Evolutionary conservation across 352 stramenopile genomes (phyloP).

Genomic region (Phytopythium aichiense): DNA sequence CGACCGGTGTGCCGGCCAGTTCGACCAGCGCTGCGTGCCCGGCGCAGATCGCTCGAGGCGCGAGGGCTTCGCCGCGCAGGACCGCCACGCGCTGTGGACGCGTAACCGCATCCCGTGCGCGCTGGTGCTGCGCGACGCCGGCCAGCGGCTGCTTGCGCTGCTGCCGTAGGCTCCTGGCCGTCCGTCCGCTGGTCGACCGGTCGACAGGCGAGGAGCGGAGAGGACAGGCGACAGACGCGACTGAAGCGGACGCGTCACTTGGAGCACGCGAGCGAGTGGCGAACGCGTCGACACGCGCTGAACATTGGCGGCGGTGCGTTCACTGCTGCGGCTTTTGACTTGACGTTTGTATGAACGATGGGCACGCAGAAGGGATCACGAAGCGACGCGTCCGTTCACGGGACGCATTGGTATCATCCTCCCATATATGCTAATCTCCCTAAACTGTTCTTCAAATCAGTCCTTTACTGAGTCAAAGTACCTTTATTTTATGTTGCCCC

Average conservation of each 20-base stretch:
- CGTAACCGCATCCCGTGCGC: conserved; percentile 61
- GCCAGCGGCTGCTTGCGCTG: conserved; percentile 25
- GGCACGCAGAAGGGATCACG: not conserved
- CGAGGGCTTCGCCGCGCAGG: conserved; percentile 56
- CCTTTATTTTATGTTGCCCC: not conserved
- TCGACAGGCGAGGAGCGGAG: not conserved
- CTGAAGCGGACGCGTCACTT: not conserved
- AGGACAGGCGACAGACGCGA: not conserved
- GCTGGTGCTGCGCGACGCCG: conserved; percentile 31
- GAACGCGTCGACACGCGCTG: not conserved
- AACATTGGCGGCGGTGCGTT: not conserved
- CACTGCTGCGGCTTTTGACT: not conserved
- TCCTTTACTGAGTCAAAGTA: not conserved
- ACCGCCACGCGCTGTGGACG: conserved; percentile 51
- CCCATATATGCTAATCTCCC: not conserved
- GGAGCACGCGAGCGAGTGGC: not conserved
- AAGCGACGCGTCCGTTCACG: not conserved
- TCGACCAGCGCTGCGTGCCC: conserved; percentile 70
- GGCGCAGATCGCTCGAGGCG: conserved; percentile 37
- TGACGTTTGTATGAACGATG: not conserved
- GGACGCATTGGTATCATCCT: not conserved
- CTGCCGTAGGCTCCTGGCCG: conserved; percentile 4
- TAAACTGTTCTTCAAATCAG: not conserved
- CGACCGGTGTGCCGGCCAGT: conserved; percentile 36
- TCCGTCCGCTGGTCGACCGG: not conserved